These are phyloP conservation scores for Leersia perrieri DNA, from an alignment of 176 grass and related monocot genomes.

Conservation along the genomic window DNA sequence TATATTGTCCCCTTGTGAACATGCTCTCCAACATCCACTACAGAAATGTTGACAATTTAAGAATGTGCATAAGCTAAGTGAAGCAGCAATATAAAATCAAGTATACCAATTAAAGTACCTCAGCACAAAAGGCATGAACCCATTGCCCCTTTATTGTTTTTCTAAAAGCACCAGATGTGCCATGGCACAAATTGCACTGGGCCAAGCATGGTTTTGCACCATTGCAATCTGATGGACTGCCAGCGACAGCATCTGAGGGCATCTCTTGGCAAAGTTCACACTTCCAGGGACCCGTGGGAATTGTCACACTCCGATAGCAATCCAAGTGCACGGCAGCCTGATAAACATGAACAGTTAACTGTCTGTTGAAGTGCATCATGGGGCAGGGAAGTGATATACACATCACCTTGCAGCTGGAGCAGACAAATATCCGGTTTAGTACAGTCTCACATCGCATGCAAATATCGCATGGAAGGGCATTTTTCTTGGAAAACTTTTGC, in stretches of 20 bases:
- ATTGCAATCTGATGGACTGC: constrained; percentile 42
- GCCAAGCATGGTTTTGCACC: constrained; percentile 32
- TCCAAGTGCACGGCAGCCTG: constrained; percentile 95
- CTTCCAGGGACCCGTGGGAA: constrained; percentile 75
- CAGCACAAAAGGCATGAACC: constrained; percentile 96
- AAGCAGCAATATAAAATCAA: background rate
- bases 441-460: constrained; percentile 77
- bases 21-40: constrained; percentile 86
- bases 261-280: constrained; percentile 80
- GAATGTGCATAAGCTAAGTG: background rate
- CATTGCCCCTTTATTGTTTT: constrained; percentile 78
- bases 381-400: background rate
- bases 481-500: constrained; percentile 83
- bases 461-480: constrained; percentile 71
- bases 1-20: constrained; percentile 79
- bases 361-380: background rate
- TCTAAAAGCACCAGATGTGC: constrained; percentile 75
- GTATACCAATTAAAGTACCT: constrained; percentile 54
- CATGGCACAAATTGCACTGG: constrained; percentile 75
- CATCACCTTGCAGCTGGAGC: constrained; percentile 84
- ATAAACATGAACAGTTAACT: constrained; percentile 27
- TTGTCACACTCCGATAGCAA: constrained; percentile 65
- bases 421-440: constrained; percentile 86
- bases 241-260: constrained; percentile 31
- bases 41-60: constrained; percentile 13